Percentiles rank a stretch among this genome's conserved stretches.
Conservation (phyloP, 805 yeast species). For the Starmera amethionina region DNA sequence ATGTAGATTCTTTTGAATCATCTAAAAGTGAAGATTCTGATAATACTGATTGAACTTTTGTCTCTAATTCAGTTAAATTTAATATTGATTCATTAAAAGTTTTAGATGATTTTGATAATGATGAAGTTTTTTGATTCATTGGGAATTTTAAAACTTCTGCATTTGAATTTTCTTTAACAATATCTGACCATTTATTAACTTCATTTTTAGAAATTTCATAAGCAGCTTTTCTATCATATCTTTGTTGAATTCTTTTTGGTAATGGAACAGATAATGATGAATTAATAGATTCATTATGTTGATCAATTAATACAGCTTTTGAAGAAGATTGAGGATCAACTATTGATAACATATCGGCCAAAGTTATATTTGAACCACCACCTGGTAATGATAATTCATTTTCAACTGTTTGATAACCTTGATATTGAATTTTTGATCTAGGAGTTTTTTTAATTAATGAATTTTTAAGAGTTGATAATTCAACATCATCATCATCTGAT, state of each 20-base stretch:
- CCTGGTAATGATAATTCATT: constrained; percentile 64
- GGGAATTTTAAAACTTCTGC: constrained; percentile 85
- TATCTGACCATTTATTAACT: constrained; percentile 81
- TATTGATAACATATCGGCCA: constrained; percentile 69
- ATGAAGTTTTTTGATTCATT: constrained; percentile 34
- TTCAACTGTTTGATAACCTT: constrained; percentile 47
- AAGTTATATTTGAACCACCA: constrained; percentile 44
- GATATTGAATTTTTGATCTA: constrained; percentile 37
- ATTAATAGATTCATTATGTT: constrained; percentile 24
- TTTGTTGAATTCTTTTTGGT: constrained; percentile 76
- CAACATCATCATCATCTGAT: constrained; percentile 41
- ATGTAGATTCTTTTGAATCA: constrained; percentile 69
- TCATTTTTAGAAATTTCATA: constrained; percentile 83
- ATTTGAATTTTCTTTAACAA: constrained; percentile 65
- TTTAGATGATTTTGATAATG: constrained; percentile 41
- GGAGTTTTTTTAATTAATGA: constrained; percentile 25
- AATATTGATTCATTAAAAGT: constrained; percentile 38
- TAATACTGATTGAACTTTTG: constrained; percentile 50
- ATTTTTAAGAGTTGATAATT: constrained; percentile 40
- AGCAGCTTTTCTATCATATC: constrained; percentile 83
- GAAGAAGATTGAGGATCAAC: constrained; percentile 40
- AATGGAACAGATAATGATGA: constrained; percentile 68
- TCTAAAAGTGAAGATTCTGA: constrained; percentile 58
- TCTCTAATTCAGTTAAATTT: constrained; percentile 50
- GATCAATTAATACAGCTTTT: constrained; percentile 38